Evolutionary conservation across 257 asterid genomes (phyloP), one percentile per base, ranked within the genome.

Genomic region (Capsicum pubescens): DNA sequence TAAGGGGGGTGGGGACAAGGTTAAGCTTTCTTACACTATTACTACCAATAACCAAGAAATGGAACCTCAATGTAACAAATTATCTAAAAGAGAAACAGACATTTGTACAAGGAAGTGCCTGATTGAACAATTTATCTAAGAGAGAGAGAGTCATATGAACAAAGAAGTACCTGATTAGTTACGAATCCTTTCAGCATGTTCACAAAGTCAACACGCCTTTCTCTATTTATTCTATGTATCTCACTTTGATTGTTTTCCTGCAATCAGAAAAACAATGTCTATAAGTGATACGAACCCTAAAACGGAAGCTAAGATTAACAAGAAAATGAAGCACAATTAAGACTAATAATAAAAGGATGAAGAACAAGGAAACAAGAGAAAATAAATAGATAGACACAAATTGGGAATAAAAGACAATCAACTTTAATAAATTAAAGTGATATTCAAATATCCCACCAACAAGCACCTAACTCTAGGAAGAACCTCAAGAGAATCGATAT

Each of bases 221-320:
- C 99, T 76, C 82, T 86, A 68, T 97, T 95, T 17, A 97, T 91
- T 91, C 99, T 93, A 88, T 91, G 93, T 64, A 91, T 92, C 86
- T 97, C 99, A 57, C 86, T 88, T 88, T 89, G 90, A 85, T 97
- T 97, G 79, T 95, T 92, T 89, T 95, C 99, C 99, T 97, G 95
- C 89, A 88, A 86, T 77, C 69, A 85, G 79, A 71, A 83, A 83
- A 58, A 63, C 48, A 81, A 39, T 79, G 82, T 70, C 87, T 77
- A 52, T 39, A 9, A 4, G 55, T 59, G 52, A 66, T 67, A 58
- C 13, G 19, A 15, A 56, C 32, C 32, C 32, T 9, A 83, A n/a
- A 58, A 76, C 81, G 52, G 59, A 52, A 76, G 8, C 52, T 52
- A 52, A 76, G 81, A 26, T 26, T 26, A 26, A 26, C 32, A 26